Percentiles rank a stretch among this genome's conserved stretches.
Evolutionary conservation across 805 yeast species (phyloP).

Genomic region (Ogataea angusta): DNA sequence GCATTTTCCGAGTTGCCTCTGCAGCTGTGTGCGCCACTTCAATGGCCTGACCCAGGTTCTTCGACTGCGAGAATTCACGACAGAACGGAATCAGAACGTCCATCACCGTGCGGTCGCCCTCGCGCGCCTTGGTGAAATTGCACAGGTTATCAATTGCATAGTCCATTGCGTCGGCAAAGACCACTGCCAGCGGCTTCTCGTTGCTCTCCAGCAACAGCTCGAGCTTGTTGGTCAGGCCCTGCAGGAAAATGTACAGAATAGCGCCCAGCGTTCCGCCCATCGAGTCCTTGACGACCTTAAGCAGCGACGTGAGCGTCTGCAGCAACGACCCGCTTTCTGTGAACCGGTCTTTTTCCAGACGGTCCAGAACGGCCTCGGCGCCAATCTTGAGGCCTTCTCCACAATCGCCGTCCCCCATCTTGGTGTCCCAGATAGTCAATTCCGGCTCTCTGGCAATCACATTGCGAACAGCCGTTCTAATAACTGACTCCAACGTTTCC

Average conservation of each 20-base stretch:
- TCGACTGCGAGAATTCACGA: conserved; percentile 20
- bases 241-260: conserved; percentile 33
- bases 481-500: conserved; percentile 11
- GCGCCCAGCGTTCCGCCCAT: conserved; percentile 43
- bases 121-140: conserved; percentile 36
- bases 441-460: conserved; percentile 35
- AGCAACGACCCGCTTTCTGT: conserved; percentile 29
- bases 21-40: conserved; percentile 32
- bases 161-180: conserved; percentile 25
- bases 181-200: conserved; percentile 2
- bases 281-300: conserved; percentile 32
- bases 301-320: conserved; percentile 24
- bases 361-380: conserved; percentile 29
- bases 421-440: conserved; percentile 40
- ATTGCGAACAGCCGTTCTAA: conserved; percentile 29
- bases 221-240: conserved; percentile 21
- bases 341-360: conserved; percentile 23
- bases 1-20: conserved; percentile 35
- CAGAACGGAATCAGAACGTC: conserved; percentile 39
- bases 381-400: conserved; percentile 38
- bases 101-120: conserved; percentile 40
- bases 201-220: conserved; percentile 25
- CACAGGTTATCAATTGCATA: conserved; percentile 31
- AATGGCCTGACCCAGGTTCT: conserved; percentile 26
- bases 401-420: conserved; percentile 44